Percentiles rank a stretch among this genome's conserved stretches.
phyloP scores from a whole-genome alignment of 768 basidiomycete genomes.

The Dioszegia aurantiaca region DNA sequence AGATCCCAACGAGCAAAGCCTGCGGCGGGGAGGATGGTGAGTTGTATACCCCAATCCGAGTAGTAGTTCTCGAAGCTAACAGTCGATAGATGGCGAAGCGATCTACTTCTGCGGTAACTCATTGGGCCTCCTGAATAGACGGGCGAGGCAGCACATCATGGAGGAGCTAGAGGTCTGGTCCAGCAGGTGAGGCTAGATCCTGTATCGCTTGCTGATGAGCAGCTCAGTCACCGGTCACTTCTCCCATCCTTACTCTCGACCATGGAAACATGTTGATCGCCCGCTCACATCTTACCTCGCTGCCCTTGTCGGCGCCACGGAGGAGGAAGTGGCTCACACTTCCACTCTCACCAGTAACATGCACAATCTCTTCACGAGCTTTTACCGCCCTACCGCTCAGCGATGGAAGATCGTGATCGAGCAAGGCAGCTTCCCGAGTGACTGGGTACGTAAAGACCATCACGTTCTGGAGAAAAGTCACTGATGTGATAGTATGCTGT shows the following conservation, averaged over 20 bases:
- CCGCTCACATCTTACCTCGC: slow-evolving; percentile 71
- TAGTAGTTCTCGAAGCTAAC: background rate
- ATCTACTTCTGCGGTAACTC: slow-evolving; percentile 96
- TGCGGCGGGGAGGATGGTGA: slow-evolving; percentile 45
- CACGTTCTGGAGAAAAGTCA: background rate
- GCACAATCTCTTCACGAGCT: slow-evolving; percentile 88
- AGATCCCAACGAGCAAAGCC: slow-evolving; percentile 43
- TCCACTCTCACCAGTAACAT: slow-evolving; percentile 91
- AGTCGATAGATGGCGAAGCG: slow-evolving; percentile 36
- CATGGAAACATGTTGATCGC: slow-evolving; percentile 77
- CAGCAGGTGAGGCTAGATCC: slow-evolving; percentile 54
- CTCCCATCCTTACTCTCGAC: slow-evolving; percentile 74
- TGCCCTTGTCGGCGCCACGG: slow-evolving; percentile 77
- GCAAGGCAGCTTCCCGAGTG: slow-evolving; percentile 89
- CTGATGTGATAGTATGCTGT: slow-evolving; percentile 77
- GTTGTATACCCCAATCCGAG: slow-evolving; percentile 9
- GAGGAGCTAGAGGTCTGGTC: slow-evolving; percentile 86
- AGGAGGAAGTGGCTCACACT: slow-evolving; percentile 92
- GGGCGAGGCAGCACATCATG: slow-evolving; percentile 67
- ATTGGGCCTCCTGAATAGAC: slow-evolving; percentile 74
- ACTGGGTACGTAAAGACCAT: slow-evolving; percentile 64
- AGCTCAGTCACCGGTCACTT: slow-evolving; percentile 90
- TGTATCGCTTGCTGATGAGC: slow-evolving; percentile 3
- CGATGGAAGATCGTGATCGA: slow-evolving; percentile 95
- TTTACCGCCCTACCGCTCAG: slow-evolving; percentile 80